A percentile compares a stretch with the other conserved stretches of the same genome.
phyloP scores from a whole-genome alignment of 2,329 filamentous ascomycete species.

The Aureobasidium zeae region DNA sequence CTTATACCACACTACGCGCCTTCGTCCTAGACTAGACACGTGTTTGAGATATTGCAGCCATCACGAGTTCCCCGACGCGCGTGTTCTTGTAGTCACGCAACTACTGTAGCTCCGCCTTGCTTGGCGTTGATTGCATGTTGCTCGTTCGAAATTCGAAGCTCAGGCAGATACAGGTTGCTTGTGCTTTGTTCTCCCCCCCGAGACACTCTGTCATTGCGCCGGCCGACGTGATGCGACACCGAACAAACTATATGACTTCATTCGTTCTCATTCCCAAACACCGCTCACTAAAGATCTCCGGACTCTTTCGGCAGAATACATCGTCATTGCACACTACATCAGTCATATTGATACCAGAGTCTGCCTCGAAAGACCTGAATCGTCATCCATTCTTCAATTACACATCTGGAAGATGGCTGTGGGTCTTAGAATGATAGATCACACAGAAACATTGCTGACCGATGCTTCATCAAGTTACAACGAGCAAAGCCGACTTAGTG shows the following conservation, averaged over 20 bases:
- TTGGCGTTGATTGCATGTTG: no score
- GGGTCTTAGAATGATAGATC: not conserved
- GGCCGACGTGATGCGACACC: not conserved
- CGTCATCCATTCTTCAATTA: constrained; percentile 1
- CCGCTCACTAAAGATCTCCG: not conserved
- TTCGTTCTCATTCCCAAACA: not conserved
- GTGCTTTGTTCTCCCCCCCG: no score
- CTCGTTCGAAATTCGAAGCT: no score
- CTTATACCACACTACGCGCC: no score
- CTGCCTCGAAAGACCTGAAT: not conserved
- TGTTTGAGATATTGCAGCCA: no score
- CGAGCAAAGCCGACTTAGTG: not conserved
- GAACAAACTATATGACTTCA: not conserved
- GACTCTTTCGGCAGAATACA: not conserved
- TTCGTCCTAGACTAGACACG: no score
- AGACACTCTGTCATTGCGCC: no score
- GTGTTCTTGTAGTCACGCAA: no score
- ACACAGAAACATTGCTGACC: not conserved
- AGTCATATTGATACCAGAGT: not conserved
- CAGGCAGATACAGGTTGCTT: no score
- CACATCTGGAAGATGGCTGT: constrained; percentile 7
- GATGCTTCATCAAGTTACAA: not conserved
- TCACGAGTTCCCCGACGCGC: no score
- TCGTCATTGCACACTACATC: not conserved
- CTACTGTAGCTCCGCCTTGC: no score